phyloP scores from a whole-genome alignment of 1,139 yeast genomes.

The Pneumocystis wakefieldiae region DNA sequence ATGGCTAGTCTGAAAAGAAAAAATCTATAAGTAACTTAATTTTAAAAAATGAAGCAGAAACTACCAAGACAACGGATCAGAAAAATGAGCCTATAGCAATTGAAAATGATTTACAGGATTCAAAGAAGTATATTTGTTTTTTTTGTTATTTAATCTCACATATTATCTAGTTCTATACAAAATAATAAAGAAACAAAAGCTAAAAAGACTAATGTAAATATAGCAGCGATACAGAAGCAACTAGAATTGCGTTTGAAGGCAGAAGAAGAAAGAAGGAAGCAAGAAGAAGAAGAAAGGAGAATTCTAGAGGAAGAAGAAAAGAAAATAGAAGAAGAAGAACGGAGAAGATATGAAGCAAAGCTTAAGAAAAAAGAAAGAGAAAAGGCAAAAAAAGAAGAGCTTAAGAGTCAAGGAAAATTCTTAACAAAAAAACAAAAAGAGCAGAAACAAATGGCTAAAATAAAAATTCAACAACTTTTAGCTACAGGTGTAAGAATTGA shows the following conservation, averaged over 20 bases:
- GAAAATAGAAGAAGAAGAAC: constrained; percentile 54
- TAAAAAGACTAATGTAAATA: background rate
- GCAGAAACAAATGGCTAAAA: constrained; percentile 72
- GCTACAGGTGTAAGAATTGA: constrained; percentile 59
- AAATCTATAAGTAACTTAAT: constrained; percentile 6
- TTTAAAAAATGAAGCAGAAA: constrained; percentile 11
- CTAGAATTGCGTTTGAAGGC: constrained; percentile 13
- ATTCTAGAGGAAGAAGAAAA: constrained; percentile 39
- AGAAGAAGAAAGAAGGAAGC: constrained; percentile 32
- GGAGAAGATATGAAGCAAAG: constrained; percentile 36
- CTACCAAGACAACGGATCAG: constrained; percentile 29
- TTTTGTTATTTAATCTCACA: background rate
- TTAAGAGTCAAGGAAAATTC: constrained; percentile 76
- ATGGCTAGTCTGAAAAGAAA: constrained; percentile 22
- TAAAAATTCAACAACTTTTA: constrained; percentile 75
- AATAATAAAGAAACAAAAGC: constrained; percentile 22
- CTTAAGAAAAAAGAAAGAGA: constrained; percentile 58
- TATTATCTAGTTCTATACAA: constrained; percentile 14
- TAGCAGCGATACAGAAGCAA: constrained; percentile 14
- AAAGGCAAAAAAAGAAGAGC: constrained; percentile 71
- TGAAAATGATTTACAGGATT: background rate
- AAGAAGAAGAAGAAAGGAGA: constrained; percentile 43
- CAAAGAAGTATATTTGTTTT: background rate
- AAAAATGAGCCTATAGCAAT: constrained; percentile 17
- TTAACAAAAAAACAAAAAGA: constrained; percentile 86